Evolutionary conservation across 2,329 filamentous ascomycete species (phyloP).

Genomic region (Beauveria sp.): DNA sequence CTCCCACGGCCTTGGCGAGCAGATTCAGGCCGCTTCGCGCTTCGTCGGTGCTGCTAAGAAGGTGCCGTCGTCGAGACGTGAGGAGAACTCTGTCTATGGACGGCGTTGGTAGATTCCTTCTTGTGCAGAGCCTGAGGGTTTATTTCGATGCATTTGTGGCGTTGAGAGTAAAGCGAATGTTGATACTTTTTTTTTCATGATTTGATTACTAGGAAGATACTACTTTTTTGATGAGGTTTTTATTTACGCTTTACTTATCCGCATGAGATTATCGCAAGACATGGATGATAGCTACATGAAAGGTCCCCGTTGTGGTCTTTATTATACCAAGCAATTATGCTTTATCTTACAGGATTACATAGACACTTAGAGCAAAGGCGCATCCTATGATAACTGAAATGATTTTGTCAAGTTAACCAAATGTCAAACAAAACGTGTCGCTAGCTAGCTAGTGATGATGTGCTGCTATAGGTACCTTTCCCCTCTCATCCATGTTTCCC

Average conservation of each 20-base stretch:
- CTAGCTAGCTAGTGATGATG: conserved; percentile 8
- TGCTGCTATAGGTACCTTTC: not conserved
- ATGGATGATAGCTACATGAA: not conserved
- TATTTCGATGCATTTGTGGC: not conserved
- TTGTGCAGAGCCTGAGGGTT: not conserved
- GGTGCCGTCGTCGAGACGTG: conserved; percentile 19
- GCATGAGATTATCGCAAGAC: not conserved
- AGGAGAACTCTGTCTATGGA: conserved; percentile 34
- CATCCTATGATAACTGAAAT: not conserved
- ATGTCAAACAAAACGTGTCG: conserved; percentile 1
- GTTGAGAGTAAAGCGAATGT: not conserved
- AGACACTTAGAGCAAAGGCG: not conserved
- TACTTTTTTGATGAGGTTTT: not conserved
- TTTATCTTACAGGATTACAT: not conserved
- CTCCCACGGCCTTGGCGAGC: conserved; percentile 19
- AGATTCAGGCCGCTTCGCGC: conserved; percentile 16
- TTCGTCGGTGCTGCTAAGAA: conserved; percentile 19
- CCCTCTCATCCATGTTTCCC: not conserved
- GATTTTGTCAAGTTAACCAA: not conserved
- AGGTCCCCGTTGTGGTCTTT: not conserved
- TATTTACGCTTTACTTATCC: too few species aligned
- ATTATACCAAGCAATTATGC: not conserved
- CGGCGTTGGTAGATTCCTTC: conserved; percentile 29
- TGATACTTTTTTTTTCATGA: not conserved
- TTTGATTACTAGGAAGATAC: not conserved